Base-by-base conservation (phyloP, 1,284 basidiomycete genomes). In the Cryptococcus sp. region DNA sequence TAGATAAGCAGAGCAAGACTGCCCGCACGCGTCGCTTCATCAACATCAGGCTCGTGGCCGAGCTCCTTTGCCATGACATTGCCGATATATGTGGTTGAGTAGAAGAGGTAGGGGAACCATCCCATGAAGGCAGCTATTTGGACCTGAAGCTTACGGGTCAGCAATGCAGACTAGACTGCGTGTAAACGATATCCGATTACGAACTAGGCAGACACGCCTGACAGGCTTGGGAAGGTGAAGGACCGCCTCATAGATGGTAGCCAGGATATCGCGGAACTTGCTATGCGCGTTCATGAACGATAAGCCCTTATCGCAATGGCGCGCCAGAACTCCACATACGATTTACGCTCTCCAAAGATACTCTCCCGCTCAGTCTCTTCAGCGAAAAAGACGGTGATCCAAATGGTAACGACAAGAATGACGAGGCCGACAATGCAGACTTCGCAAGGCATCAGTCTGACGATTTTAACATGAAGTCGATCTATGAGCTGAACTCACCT, bases 91-190 rank as follows among this genome's bases (percentile, higher is more conserved):
- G 91, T 93, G 1, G 93, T 96, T 84, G 91, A 86, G 73, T 95
- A 96, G 79, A 96, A 96, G 39, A 97, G 81, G 80, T 94, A 94
- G 0, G 93, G 93, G 73, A 95, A 96, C 91, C 90, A 88, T 62
- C 77, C 76, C 74, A 77, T 80, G 67, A 81, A 82, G 0, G 80
- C 77, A 22, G 78, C 78, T 49, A 81, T 75, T 65, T 81, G 80
- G 1, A 79, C 75, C 71, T 73, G 42, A 3, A 16, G 40, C 41
- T 27, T 47, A 38, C 16, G n/a, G 27, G 16, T 41, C 35, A 41
- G 11, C 7, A 17, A 6, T 13, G 5, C n/a, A n/a, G n/a, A n/a
- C n/a, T n/a, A n/a, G n/a, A n/a, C n/a, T n/a, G n/a, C n/a, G n/a
- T n/a, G n/a, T n/a, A n/a, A n/a, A n/a, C n/a, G n/a, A n/a, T n/a